phyloP scores from a whole-genome alignment of 257 asterid species.

The Ajuga chamaepitys region DNA sequence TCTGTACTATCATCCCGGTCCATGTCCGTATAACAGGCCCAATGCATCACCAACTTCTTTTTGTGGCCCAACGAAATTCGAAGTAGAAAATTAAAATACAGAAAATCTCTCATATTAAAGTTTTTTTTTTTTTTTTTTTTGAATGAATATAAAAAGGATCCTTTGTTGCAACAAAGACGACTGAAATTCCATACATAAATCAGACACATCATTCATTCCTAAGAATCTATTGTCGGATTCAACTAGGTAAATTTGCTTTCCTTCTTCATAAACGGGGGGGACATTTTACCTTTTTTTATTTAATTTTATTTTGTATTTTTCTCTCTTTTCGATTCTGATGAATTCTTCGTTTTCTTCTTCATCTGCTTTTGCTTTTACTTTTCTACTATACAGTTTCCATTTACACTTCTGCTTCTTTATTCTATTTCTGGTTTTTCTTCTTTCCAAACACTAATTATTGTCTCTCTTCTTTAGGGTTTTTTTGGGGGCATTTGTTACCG shows the following conservation, averaged over 20 bases:
- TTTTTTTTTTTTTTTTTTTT: no score
- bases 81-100: background rate
- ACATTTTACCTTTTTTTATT: background rate
- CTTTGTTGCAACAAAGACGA: background rate
- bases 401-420: background rate
- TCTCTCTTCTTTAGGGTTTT: no score
- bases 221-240: slow-evolving; percentile 18
- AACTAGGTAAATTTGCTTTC: slow-evolving; percentile 8
- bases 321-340: background rate
- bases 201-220: background rate
- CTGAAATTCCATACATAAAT: background rate
- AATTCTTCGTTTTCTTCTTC: background rate
- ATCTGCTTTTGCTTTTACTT: background rate
- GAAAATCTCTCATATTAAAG: background rate
- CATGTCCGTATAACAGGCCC: no score
- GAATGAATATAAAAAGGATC: background rate
- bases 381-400: background rate
- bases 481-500: background rate
- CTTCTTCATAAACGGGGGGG: background rate
- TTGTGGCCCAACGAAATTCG: background rate
- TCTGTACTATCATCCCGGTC: no score
- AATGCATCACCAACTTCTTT: no score
- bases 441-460: no score
- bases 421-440: background rate
- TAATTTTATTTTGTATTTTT: background rate